Conservation (phyloP, 768 basidiomycete genomes). For the Hebeloma cylindrosporum region DNA sequence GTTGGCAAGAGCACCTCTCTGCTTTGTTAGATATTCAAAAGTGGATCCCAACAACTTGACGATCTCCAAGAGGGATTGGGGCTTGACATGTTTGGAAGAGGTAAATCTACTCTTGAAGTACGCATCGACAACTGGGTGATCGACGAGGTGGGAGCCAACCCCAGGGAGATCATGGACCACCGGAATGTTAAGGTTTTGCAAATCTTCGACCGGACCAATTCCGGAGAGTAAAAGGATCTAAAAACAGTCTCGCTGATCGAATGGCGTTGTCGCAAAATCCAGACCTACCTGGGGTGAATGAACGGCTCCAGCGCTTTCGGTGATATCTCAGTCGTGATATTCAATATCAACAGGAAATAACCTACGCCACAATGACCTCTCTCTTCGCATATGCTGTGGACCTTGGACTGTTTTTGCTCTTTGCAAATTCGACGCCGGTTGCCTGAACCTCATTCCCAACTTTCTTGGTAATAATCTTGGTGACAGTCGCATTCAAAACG, state of each 20-base stretch:
- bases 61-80: slow-evolving; percentile 24
- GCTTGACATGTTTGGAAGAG: slow-evolving; percentile 41
- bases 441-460: slow-evolving; percentile 39
- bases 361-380: slow-evolving; percentile 59
- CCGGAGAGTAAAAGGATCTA: slow-evolving; percentile 57
- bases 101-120: slow-evolving; percentile 52
- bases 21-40: slow-evolving; percentile 42
- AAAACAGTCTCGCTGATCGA: slow-evolving; percentile 37
- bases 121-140: slow-evolving; percentile 60
- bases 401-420: slow-evolving; percentile 28
- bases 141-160: slow-evolving; percentile 72
- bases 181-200: slow-evolving; percentile 52
- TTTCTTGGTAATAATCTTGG: slow-evolving; percentile 49
- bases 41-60: slow-evolving; percentile 33
- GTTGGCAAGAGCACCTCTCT: slow-evolving; percentile 49
- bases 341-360: slow-evolving; percentile 7
- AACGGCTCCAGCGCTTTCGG: slow-evolving; percentile 53
- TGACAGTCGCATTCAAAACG: slow-evolving; percentile 50
- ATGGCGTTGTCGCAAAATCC: slow-evolving; percentile 40
- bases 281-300: slow-evolving; percentile 51
- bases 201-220: slow-evolving; percentile 63
- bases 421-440: slow-evolving; percentile 56
- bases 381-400: slow-evolving; percentile 46
- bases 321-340: not conserved
- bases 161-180: slow-evolving; percentile 64